A percentile compares a stretch with the other conserved stretches of the same genome.
Evolutionary conservation across 441 rosid genomes (phyloP).

Genomic region (Adansonia gregorii): DNA sequence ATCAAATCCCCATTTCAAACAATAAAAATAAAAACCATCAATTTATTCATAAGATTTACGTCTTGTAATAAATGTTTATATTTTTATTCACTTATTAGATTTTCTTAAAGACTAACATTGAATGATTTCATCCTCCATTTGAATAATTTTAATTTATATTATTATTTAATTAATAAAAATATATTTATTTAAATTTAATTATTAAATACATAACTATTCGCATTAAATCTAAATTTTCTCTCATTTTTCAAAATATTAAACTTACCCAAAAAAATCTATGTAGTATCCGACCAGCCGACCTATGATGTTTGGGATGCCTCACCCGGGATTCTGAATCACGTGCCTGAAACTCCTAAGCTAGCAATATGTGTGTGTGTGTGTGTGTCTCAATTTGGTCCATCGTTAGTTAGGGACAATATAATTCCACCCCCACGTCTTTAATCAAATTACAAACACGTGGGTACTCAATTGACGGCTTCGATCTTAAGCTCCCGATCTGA

Average conservation of each 20-base stretch:
- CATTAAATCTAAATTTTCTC: no score
- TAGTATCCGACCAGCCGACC: conserved; percentile 27
- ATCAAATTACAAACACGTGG: conserved; percentile 2
- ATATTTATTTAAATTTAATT: no score
- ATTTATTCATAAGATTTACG: no score
- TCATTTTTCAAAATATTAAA: no score
- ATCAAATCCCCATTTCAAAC: no score
- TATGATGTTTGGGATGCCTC: conserved; percentile 16
- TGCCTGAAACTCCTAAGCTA: conserved; percentile 23
- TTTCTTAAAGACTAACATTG: neutral
- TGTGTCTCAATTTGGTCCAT: neutral
- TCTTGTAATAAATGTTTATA: no score
- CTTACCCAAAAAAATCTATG: no score
- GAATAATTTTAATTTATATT: no score
- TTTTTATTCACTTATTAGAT: no score
- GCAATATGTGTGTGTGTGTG: neutral
- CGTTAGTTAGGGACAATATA: neutral
- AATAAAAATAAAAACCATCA: no score
- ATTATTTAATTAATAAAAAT: no score
- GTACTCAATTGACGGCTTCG: neutral
- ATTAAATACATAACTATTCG: no score
- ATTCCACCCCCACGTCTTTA: neutral
- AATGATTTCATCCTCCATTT: neutral
- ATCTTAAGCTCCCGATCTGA: neutral
- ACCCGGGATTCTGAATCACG: conserved; percentile 1